Evolutionary conservation across 495 filamentous ascomycete species (phyloP), one percentile per base, ranked within the genome.

Genomic region (Annulohypoxylon maeteangense): DNA sequence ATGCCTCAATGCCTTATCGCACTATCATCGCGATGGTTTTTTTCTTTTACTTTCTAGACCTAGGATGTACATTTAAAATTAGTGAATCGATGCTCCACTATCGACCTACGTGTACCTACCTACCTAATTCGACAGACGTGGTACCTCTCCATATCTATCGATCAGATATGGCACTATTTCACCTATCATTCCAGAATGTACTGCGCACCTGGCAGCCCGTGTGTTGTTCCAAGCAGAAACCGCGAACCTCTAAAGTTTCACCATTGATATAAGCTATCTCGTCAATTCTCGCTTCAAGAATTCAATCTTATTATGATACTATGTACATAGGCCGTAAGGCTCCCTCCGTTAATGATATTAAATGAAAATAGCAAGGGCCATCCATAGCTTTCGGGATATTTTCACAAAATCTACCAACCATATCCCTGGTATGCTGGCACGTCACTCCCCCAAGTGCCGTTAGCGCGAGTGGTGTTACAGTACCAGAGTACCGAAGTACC

Each of bases 391-490:
- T 68, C 65, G 57, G 65, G 34, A 62, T 60, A 55, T 68, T 68
- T 56, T 40, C 31, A 20, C 36, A 22, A 7, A 55, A 29, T 60
- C 51, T 64, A 55, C 70, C 55, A 68, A 72, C 70, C 70, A 72
- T 61, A 50, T 68, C 65, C 70, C 65, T 68, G 64, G 65, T 34
- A 68, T n/a, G 45, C 40, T 44, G 40, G 40, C 40, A 44, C 31
- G 54, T 56, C 68, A 63, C 18, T 34, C 29, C 54, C 54, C 23
- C 55, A 72, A 72, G 59, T 72, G 70, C 70, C 70, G 65, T 72
- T 72, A 68, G 70, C 61, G 70, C 65, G 31, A 57, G 66, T 68
- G 45, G 70, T 73, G 54, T 22, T 73, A 69, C 64, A 60, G 22
- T 27, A 60, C 55, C 47, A 36, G 25, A 40, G 36, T 40, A 40